Conservation (phyloP, 331 rosid species). For the Cydonia oblonga region DNA sequence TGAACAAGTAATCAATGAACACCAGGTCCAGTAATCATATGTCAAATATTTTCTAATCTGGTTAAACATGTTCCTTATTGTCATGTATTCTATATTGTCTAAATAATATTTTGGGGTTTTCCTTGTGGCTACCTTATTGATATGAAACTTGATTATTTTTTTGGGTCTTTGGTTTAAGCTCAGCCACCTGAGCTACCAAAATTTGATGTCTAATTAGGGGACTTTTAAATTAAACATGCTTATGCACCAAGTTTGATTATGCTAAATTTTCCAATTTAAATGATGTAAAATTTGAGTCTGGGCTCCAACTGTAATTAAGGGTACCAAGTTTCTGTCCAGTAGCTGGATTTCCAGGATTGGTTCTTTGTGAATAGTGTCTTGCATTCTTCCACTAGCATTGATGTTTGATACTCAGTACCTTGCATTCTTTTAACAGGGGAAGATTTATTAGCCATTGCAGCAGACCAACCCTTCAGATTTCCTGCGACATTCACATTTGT, state of each 20-base stretch:
- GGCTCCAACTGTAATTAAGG: not conserved
- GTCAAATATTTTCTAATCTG: not conserved
- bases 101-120: not conserved
- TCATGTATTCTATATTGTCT: not conserved
- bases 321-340: not conserved
- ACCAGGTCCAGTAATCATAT: not conserved
- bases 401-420: slow-evolving; percentile 13
- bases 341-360: not conserved
- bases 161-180: not conserved
- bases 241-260: not conserved
- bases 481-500: slow-evolving; percentile 99
- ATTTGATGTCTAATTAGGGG: not conserved
- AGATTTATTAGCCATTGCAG: slow-evolving; percentile 85
- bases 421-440: slow-evolving; percentile 49
- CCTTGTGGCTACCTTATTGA: not conserved
- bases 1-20: not conserved
- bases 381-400: not conserved
- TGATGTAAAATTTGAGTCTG: not conserved
- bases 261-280: not conserved
- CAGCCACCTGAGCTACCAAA: not conserved
- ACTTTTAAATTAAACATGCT: not conserved
- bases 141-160: not conserved
- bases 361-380: not conserved
- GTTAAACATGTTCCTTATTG: not conserved
- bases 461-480: slow-evolving; percentile 94